Conservation (phyloP, 164 flowering plant species). For the Vitis amurensis region DNA sequence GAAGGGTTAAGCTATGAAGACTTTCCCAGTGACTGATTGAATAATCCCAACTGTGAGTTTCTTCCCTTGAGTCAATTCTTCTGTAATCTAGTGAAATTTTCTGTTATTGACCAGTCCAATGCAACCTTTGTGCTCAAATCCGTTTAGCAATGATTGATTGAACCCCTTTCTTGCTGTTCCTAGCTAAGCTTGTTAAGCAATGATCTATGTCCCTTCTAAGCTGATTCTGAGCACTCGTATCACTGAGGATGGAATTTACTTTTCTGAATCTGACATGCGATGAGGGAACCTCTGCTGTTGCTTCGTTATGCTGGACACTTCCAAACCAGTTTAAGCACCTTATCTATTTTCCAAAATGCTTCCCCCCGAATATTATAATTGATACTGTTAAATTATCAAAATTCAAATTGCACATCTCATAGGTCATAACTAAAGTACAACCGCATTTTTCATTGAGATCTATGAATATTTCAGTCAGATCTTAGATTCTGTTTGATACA, state of each 20-base stretch:
- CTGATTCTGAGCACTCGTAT: too few relatives aligned
- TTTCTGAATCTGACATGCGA: too few relatives aligned
- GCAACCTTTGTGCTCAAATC: too few relatives aligned
- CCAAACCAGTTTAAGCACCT: background rate
- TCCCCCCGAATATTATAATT: background rate
- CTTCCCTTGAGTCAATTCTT: background rate
- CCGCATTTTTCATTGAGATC: background rate
- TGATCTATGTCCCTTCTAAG: too few relatives aligned
- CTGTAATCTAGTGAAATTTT: too few relatives aligned
- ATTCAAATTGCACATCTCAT: background rate
- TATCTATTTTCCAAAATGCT: background rate
- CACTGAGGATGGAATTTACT: too few relatives aligned
- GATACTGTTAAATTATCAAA: background rate
- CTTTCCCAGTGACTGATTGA: constrained; percentile 50
- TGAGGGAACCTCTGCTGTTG: too few relatives aligned
- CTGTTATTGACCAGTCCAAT: too few relatives aligned
- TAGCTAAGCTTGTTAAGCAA: too few relatives aligned
- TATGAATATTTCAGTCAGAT: background rate
- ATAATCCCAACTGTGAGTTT: constrained; percentile 2
- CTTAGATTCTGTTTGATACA: background rate
- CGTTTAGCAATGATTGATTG: too few relatives aligned
- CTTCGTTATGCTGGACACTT: too few relatives aligned
- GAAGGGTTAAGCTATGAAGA: constrained; percentile 53
- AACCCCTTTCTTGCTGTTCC: too few relatives aligned
- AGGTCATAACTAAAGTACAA: background rate